Base-by-base conservation (phyloP, 768 basidiomycete species). In the Suillus variegatus region DNA sequence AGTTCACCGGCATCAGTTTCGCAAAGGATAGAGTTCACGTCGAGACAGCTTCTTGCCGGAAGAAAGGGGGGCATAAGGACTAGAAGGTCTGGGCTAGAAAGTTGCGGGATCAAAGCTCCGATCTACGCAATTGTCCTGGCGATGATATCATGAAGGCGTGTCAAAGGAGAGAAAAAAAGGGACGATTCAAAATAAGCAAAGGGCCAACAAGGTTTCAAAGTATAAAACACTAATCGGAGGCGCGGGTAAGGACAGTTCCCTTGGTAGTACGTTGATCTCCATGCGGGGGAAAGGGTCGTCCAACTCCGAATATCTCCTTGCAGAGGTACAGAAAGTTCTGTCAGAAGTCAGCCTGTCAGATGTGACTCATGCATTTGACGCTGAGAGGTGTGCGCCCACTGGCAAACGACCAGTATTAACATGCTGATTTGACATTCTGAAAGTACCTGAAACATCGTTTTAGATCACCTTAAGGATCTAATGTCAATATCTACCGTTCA, bases 151-250 rank as follows among this genome's bases (percentile, higher is more conserved):
- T 9, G 22, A 58, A 25, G 25, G 57, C 22, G 57, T 58, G 57
- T 41, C 57, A 25, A 58, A 28, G 5, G 16, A 6, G 8, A 6
- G 10, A 22, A 38, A 57, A 22, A 25, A 40, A 12, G 22, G 18
- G 6, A 49, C 13, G 22, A 7, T 28, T 25, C 49, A 28, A 36
- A 60, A 58, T 22, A 61, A 61, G 62, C 41, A 61, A 63, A 61
- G 12, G 32, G 38, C 32, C 52, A 55, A 61, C 28, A 61, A 63
- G 38, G 57, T 61, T 61, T 60, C 61, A 41, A 41, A 43, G 62
- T 61, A 61, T 22, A 12, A 18, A 25, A 38, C 20, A 38, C 62
- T 16, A 63, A 63, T 61, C 51, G 54, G 51, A 62, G 6, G 10
- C 6, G 6, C 35, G 22, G 20, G 36, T 10, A 2, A 35, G 9